Percentiles rank a stretch among this genome's conserved stretches.
phyloP scores from a whole-genome alignment of 768 basidiomycete species.

The Agrocybe chaxingu region DNA sequence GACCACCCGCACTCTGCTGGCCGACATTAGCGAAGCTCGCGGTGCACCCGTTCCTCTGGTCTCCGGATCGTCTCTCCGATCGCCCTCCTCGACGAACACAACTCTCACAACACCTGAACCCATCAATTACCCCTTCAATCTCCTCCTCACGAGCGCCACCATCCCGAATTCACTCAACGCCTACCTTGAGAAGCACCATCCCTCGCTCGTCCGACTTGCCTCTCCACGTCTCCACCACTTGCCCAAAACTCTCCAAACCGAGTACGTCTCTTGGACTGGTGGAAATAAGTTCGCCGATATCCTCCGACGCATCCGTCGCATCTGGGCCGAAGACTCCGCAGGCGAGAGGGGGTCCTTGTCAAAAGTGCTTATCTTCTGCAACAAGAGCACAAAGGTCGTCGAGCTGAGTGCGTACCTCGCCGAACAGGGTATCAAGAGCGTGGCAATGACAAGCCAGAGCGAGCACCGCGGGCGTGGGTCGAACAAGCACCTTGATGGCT shows the following conservation, averaged over 20 bases:
- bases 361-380: constrained; percentile 82
- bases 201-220: constrained; percentile 64
- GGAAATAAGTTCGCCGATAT: constrained; percentile 83
- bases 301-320: constrained; percentile 63
- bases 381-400: constrained; percentile 66
- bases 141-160: constrained; percentile 83
- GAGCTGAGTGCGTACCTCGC: constrained; percentile 57
- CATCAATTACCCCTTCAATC: constrained; percentile 69
- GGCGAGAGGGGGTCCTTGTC: constrained; percentile 36
- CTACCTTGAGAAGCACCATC: constrained; percentile 63
- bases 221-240: constrained; percentile 81
- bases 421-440: constrained; percentile 57
- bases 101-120: constrained; percentile 18
- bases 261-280: constrained; percentile 73
- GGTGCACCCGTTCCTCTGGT: constrained; percentile 40
- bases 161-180: constrained; percentile 73
- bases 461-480: constrained; percentile 59
- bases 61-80: constrained; percentile 10
- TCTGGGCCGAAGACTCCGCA: constrained; percentile 70
- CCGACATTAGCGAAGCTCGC: constrained; percentile 65
- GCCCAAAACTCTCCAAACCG: constrained; percentile 64
- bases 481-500: constrained; percentile 75
- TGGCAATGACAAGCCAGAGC: constrained; percentile 64
- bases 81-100: constrained; percentile 15
- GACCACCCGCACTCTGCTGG: constrained; percentile 65